A percentile compares a stretch with the other conserved stretches of the same genome.
Evolutionary conservation across 2,329 filamentous ascomycete species (phyloP).

Genomic region (Aspergillus thermomutatus): DNA sequence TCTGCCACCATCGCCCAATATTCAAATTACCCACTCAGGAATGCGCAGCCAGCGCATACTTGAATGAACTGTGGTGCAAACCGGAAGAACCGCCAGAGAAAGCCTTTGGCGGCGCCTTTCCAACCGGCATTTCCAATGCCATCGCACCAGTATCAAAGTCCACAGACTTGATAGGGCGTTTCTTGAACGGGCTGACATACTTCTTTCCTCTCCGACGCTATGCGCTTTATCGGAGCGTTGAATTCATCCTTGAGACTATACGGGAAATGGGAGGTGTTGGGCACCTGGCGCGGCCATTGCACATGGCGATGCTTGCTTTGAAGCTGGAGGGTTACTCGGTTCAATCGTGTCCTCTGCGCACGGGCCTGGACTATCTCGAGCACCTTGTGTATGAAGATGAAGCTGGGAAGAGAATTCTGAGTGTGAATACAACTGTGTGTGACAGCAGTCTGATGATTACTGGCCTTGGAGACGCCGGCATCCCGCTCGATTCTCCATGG

Average conservation of each 20-base stretch:
- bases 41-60: slow-evolving; percentile 16
- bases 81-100: slow-evolving; percentile 11
- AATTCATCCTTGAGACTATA: slow-evolving; percentile 27
- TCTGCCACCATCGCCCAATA: slow-evolving; percentile 28
- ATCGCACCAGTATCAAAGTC: slow-evolving; percentile 11
- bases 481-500: slow-evolving; percentile 6
- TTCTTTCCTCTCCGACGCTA: too few relatives aligned
- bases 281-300: slow-evolving; percentile 27
- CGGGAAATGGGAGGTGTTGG: slow-evolving; percentile 26
- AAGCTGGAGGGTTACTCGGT: slow-evolving; percentile 26
- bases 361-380: slow-evolving; percentile 26
- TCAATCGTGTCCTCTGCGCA: slow-evolving; percentile 15
- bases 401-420: slow-evolving; percentile 25
- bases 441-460: slow-evolving; percentile 35
- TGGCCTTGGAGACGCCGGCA: slow-evolving; percentile 22
- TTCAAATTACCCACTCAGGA: slow-evolving; percentile 26
- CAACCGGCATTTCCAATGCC: slow-evolving; percentile 1
- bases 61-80: slow-evolving; percentile 34
- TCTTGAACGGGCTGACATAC: too few relatives aligned
- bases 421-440: slow-evolving; percentile 29
- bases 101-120: slow-evolving; percentile 14
- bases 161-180: too few relatives aligned
- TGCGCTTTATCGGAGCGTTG: too few relatives aligned
- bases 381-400: slow-evolving; percentile 22
- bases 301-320: slow-evolving; percentile 24